Evolutionary conservation across 768 basidiomycete genomes (phyloP).

Genomic region (Clitopilus hobsonii): DNA sequence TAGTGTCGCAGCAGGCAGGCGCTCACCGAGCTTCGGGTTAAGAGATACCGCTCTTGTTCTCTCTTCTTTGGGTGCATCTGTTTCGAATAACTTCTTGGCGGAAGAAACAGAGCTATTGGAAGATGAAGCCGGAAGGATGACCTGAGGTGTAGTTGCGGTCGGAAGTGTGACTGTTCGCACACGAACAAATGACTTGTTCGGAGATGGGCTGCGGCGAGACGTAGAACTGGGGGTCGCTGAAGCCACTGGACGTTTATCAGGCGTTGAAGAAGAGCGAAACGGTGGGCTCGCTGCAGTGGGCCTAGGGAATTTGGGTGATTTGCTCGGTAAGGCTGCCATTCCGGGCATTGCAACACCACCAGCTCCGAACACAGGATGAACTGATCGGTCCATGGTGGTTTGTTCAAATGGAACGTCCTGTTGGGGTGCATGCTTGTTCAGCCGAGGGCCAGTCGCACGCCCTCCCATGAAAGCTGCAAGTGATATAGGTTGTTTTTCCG

Average conservation of each 20-base stretch:
- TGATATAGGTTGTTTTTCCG: constrained; percentile 44
- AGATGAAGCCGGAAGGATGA: background rate
- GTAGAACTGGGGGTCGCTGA: background rate
- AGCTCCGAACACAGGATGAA: constrained; percentile 75
- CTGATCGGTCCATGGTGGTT: constrained; percentile 40
- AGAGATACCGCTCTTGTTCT: constrained; percentile 3
- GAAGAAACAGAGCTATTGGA: background rate
- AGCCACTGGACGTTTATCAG: constrained; percentile 1
- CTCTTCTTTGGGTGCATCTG: background rate
- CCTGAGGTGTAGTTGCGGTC: background rate
- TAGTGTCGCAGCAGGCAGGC: constrained; percentile 13
- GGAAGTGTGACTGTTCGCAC: background rate
- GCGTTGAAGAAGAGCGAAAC: background rate
- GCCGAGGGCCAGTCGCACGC: constrained; percentile 65
- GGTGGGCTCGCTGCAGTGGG: background rate
- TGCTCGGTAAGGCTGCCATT: constrained; percentile 32
- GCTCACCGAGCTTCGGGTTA: constrained; percentile 4
- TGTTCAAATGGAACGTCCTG: constrained; percentile 66
- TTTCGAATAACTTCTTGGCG: background rate
- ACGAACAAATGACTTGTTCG: background rate
- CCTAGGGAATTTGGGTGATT: background rate
- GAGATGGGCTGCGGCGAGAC: background rate
- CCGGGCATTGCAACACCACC: constrained; percentile 78
- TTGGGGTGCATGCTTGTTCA: constrained; percentile 72
- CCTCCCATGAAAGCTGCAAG: constrained; percentile 83